Conservation (phyloP, 2,329 filamentous ascomycete species). For the Helicocarpus griseus region DNA sequence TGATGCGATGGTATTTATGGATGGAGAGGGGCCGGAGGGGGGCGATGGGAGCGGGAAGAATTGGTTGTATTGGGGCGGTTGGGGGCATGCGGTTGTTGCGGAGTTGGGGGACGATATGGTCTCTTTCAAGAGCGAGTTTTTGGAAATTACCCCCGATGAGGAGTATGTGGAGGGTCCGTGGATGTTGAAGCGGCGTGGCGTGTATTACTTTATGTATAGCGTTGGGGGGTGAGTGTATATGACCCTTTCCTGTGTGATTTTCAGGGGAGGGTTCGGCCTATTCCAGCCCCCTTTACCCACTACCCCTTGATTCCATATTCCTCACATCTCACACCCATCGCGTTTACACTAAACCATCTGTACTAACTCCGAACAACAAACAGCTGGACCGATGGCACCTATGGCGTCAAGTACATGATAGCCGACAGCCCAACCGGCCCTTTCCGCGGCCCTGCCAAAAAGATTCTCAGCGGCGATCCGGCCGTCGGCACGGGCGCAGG, state of each 20-base stretch:
- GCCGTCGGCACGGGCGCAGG: conserved; percentile 27
- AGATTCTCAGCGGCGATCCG: conserved; percentile 26
- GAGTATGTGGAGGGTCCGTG: conserved; percentile 38
- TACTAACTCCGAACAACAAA: neutral
- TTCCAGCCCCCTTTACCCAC: neutral
- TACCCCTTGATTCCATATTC: neutral
- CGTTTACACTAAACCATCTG: neutral
- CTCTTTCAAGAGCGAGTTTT: conserved; percentile 34
- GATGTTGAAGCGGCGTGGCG: conserved; percentile 35
- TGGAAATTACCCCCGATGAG: conserved; percentile 37
- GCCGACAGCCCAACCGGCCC: conserved; percentile 32
- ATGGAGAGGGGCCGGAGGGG: conserved; percentile 31
- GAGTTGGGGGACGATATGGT: conserved; percentile 38
- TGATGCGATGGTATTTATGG: conserved; percentile 37
- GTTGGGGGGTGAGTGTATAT: conserved; percentile 26
- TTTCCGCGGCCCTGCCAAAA: conserved; percentile 29
- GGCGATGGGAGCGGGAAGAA: too few species aligned
- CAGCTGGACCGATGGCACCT: conserved; percentile 39
- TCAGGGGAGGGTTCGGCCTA: too few species aligned
- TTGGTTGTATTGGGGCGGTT: conserved; percentile 38
- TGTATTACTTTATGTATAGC: conserved; percentile 39
- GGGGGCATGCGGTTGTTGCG: conserved; percentile 35
- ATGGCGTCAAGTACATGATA: conserved; percentile 38
- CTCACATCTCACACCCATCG: neutral
- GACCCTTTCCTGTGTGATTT: neutral